Conservation (phyloP, 1,284 basidiomycete species). For the Heterobasidion parviporum region DNA sequence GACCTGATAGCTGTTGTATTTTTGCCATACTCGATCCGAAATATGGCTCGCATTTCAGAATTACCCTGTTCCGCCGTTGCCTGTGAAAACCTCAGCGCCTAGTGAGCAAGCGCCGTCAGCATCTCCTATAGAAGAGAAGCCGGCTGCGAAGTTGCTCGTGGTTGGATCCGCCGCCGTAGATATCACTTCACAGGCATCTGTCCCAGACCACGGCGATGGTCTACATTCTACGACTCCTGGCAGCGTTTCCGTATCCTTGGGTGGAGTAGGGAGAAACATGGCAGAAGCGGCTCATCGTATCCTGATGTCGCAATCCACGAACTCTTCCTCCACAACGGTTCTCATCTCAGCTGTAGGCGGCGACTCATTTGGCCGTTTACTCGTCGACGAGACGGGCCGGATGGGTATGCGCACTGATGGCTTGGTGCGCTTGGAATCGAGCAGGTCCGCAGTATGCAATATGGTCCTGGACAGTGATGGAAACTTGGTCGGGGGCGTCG, state of each 20-base stretch:
- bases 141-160: slow-evolving; percentile 43
- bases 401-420: slow-evolving; percentile 82
- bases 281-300: slow-evolving; percentile 80
- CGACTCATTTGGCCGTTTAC: slow-evolving; percentile 64
- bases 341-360: slow-evolving; percentile 58
- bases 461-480: slow-evolving; percentile 73
- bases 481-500: slow-evolving; percentile 75
- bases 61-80: neutral
- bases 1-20: slow-evolving; percentile 7
- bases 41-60: neutral
- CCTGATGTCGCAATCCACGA: slow-evolving; percentile 29
- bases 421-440: slow-evolving; percentile 28
- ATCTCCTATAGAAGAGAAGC: too few species aligned
- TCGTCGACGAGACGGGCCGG: slow-evolving; percentile 46
- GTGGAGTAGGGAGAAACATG: slow-evolving; percentile 93
- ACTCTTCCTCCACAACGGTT: slow-evolving; percentile 27
- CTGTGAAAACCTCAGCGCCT: neutral
- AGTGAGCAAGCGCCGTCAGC: neutral
- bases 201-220: slow-evolving; percentile 17
- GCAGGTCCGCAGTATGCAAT: slow-evolving; percentile 74
- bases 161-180: slow-evolving; percentile 85
- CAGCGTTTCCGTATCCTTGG: slow-evolving; percentile 62
- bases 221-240: slow-evolving; percentile 78
- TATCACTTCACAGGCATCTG: slow-evolving; percentile 54
- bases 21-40: neutral